Evolutionary conservation across 2,329 filamentous ascomycete species (phyloP).

Genomic region (Atkinsonella texensis): DNA sequence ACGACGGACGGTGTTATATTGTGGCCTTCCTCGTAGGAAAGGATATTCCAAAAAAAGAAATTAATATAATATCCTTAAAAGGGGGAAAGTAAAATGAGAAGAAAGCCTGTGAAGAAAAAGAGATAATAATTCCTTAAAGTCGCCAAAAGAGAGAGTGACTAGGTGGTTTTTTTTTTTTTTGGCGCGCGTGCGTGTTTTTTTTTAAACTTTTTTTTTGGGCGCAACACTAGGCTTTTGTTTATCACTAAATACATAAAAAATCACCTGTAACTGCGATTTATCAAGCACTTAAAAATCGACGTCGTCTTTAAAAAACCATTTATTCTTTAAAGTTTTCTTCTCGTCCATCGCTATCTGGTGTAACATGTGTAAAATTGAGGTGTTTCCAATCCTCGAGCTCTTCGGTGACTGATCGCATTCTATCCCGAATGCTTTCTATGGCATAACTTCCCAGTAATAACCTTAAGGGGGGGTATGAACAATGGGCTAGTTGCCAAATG

Average conservation of each 20-base stretch:
- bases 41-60: no score
- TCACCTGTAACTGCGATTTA: no score
- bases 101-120: no score
- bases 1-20: no score
- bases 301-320: no score
- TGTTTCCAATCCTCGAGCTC: conserved; percentile 93
- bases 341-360: not conserved
- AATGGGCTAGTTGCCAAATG: conserved; percentile 90
- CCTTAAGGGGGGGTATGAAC: conserved; percentile 79
- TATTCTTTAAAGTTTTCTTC: not conserved
- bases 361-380: conserved; percentile 48
- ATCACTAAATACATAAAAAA: no score
- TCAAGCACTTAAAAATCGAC: not conserved
- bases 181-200: no score
- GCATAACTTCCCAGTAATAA: conserved; percentile 87
- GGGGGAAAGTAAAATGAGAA: no score
- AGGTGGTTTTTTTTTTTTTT: conserved; percentile 1
- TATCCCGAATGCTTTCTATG: conserved; percentile 88
- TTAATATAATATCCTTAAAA: no score
- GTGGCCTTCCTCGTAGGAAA: no score
- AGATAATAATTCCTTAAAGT: no score
- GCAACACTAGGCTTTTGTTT: not conserved
- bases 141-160: no score
- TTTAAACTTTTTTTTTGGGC: not conserved
- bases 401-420: conserved; percentile 81